A percentile compares a stretch with the other conserved stretches of the same genome.
phyloP scores from a whole-genome alignment of 768 basidiomycete species.

The Pisolithus orientalis region DNA sequence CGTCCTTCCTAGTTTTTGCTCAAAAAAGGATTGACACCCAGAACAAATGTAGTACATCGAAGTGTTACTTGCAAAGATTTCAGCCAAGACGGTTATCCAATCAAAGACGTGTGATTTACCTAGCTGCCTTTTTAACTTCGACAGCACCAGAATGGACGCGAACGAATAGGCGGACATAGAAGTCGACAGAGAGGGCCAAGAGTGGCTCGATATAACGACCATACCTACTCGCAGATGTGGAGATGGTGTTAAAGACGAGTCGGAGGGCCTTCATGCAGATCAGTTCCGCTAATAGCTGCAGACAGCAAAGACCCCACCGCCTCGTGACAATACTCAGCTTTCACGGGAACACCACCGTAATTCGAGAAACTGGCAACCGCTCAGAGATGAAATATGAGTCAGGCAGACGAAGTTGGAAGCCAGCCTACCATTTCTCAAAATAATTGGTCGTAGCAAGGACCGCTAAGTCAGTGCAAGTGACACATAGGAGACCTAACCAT shows the following conservation, averaged over 20 bases:
- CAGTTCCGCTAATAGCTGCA: neutral
- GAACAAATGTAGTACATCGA: conserved; percentile 81
- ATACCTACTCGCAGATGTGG: conserved; percentile 85
- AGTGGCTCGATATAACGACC: conserved; percentile 89
- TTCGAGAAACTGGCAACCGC: conserved; percentile 68
- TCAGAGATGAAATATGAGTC: neutral
- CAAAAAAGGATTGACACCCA: conserved; percentile 74
- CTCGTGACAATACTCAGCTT: conserved; percentile 96
- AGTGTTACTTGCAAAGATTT: conserved; percentile 63
- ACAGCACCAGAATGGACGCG: conserved; percentile 65
- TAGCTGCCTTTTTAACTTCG: conserved; percentile 77
- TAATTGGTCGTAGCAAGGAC: conserved; percentile 92
- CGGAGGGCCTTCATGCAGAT: conserved; percentile 65
- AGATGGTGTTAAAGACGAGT: conserved; percentile 80
- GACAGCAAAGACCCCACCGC: conserved; percentile 43
- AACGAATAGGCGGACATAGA: conserved; percentile 91
- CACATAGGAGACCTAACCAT: conserved; percentile 72
- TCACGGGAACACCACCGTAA: conserved; percentile 86
- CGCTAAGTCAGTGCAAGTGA: conserved; percentile 94
- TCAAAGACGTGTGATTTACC: conserved; percentile 43
- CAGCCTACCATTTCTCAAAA: conserved; percentile 85
- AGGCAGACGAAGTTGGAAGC: neutral
- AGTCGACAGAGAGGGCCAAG: conserved; percentile 90
- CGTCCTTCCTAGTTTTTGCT: conserved; percentile 79
- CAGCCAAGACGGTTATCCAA: conserved; percentile 1